Base-by-base conservation (phyloP, 1,284 basidiomycete species). In the Pseudozyma thailandica region DNA sequence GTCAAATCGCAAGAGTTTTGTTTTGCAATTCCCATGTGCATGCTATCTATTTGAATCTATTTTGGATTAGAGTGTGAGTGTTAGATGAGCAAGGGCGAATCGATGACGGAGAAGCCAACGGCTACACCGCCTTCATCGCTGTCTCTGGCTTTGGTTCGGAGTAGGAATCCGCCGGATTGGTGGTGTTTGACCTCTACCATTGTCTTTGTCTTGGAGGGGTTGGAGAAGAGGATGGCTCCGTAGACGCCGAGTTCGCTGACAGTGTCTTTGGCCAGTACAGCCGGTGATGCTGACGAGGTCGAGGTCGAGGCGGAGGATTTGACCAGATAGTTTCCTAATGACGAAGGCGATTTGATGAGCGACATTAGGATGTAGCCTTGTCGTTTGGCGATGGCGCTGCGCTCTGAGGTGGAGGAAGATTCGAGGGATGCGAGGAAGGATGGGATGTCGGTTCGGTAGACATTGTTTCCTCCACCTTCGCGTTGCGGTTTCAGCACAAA, bases 381-480 rank as follows among this genome's bases (percentile, higher is more conserved):
- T 21, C 75, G 49, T 38, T 68, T 77, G 31, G 74, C 72, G 6
- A 75, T 47, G 46, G 50, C 20, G 12, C 54, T 51, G 2, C 53
- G 2, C 4, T 30, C 3, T 27, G 39, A 30, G 3, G 48, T 6
- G 15, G 43, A 41, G 2, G 45, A 46, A 0, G 9, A 3, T 10
- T 69, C 66, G 10, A 71, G 53, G 1, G 82, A 77, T 6, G 89
- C 87, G 3, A 97, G 85, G 83, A 93, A 93, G 0, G 85, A 74
- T 0, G 91, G 92, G 52, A 98, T 97, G 48, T 91, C 89, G 4
- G 85, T 84, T 51, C 91, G 90, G 85, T 98, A 98, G 23, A 98
- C 88, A 79, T 98, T 98, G 83, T 98, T 96, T 3, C 95, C 95
- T 0, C 96, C 95, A 5, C 96, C 95, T 85, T 98, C 93, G 18